Evolutionary conservation across 2,329 filamentous ascomycete genomes (phyloP).

Genomic region (Escovopsis sp.): DNA sequence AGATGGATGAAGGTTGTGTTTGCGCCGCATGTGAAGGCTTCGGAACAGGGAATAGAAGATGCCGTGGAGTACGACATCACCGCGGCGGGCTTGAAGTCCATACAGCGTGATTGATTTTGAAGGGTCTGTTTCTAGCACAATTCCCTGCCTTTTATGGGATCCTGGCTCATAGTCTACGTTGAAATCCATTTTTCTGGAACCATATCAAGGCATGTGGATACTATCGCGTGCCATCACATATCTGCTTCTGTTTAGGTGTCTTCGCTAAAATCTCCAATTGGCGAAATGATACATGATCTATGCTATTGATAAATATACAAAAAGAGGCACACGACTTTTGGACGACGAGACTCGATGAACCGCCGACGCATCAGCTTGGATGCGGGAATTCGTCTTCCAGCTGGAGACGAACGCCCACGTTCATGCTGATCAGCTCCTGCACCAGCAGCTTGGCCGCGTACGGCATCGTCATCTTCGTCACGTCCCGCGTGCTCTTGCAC

Average conservation of each 20-base stretch:
- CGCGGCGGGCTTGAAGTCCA: conserved; percentile 42
- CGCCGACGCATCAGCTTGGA: conserved; percentile 21
- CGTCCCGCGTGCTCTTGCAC: conserved; percentile 69
- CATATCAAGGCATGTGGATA: no score
- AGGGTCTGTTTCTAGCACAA: no score
- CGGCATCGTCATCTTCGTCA: conserved; percentile 89
- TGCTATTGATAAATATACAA: not conserved
- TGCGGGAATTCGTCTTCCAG: conserved; percentile 87
- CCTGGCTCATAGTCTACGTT: no score
- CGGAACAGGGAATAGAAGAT: conserved; percentile 30
- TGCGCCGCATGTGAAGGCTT: conserved; percentile 54
- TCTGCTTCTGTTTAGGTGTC: no score
- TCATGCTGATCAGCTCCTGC: conserved; percentile 96
- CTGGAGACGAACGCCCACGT: conserved; percentile 84
- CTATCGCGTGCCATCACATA: no score
- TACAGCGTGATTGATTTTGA: conserved; percentile 2
- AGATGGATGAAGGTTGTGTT: conserved; percentile 84
- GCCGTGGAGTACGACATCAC: conserved; percentile 63
- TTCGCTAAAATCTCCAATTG: no score
- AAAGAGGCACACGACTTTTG: not conserved
- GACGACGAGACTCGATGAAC: no score
- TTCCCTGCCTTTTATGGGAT: no score
- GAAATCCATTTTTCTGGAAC: no score
- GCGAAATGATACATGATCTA: no score
- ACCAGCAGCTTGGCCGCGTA: conserved; percentile 94